These are phyloP conservation scores for Verticillium nubilum DNA, from an alignment of 2,329 filamentous ascomycete species.

Conservation along the genomic window DNA sequence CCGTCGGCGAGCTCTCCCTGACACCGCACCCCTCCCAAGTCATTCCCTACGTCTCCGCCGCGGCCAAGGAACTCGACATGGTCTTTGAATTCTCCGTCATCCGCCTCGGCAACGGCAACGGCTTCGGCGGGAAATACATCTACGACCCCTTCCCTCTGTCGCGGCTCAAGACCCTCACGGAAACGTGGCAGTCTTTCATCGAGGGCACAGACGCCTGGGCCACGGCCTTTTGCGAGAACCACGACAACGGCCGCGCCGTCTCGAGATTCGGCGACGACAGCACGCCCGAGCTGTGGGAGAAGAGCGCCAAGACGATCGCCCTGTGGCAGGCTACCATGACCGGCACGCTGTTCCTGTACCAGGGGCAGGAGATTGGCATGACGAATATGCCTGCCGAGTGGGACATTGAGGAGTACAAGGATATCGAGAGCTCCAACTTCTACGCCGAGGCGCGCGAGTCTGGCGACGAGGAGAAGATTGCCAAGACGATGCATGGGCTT, in stretches of 20 bases:
- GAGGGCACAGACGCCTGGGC: constrained; percentile 49
- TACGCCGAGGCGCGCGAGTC: constrained; percentile 38
- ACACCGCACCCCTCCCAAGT: constrained; percentile 47
- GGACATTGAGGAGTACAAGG: constrained; percentile 47
- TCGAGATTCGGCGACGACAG: constrained; percentile 46
- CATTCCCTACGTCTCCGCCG: constrained; percentile 47
- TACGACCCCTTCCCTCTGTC: constrained; percentile 42
- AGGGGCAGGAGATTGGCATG: constrained; percentile 59
- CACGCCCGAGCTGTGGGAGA: constrained; percentile 33
- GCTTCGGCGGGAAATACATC: constrained; percentile 38
- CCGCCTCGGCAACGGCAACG: constrained; percentile 45
- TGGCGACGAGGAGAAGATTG: constrained; percentile 27
- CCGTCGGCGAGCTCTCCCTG: constrained; percentile 57
- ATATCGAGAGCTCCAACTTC: constrained; percentile 48
- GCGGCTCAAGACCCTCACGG: constrained; percentile 35
- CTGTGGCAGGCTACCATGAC: constrained; percentile 42
- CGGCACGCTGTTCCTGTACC: constrained; percentile 53
- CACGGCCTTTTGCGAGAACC: constrained; percentile 58
- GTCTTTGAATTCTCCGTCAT: constrained; percentile 56
- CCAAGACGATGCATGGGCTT: constrained; percentile 44
- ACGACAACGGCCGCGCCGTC: constrained; percentile 55
- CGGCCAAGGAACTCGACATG: constrained; percentile 53
- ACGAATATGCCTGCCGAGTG: constrained; percentile 46
- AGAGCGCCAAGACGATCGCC: constrained; percentile 47
- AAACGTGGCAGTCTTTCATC: constrained; percentile 44